Conservation (phyloP, 371 early-diverging fungal genomes). For the Mucor irregularis region DNA sequence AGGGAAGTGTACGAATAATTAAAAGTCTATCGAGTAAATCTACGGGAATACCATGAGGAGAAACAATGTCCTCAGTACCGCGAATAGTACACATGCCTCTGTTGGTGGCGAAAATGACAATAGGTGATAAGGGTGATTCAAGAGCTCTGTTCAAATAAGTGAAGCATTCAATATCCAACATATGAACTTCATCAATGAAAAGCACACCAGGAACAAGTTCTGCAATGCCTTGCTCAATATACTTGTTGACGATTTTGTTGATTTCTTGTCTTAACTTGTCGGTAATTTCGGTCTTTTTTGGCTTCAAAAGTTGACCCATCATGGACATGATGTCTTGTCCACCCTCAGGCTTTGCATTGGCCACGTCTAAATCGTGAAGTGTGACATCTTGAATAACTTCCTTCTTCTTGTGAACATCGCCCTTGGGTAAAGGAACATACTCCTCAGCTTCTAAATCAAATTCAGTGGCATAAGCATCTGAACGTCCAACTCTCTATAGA, state of each 20-base stretch:
- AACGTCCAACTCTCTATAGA: constrained; percentile 89
- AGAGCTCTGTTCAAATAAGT: constrained; percentile 97
- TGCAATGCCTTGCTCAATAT: constrained; percentile 98
- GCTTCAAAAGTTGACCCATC: constrained; percentile 97
- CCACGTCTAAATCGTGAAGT: constrained; percentile 98
- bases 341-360: constrained; percentile 96
- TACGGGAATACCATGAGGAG: constrained; percentile 96
- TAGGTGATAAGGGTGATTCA: constrained; percentile 93
- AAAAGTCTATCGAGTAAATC: constrained; percentile 97
- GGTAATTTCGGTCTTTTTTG: constrained; percentile 98
- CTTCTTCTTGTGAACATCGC: constrained; percentile 98
- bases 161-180: constrained; percentile 99
- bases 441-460: constrained; percentile 97
- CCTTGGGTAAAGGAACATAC: constrained; percentile 98
- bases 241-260: constrained; percentile 98
- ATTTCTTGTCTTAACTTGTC: constrained; percentile 97
- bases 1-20: constrained; percentile 92
- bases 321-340: constrained; percentile 97
- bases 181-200: constrained; percentile 98
- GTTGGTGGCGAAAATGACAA: constrained; percentile 97
- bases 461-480: constrained; percentile 94
- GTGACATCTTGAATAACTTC: constrained; percentile 97
- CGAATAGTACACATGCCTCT: constrained; percentile 95
- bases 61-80: constrained; percentile 88
- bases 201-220: constrained; percentile 97